These are phyloP conservation scores for Suhomyces kilbournensis DNA, from an alignment of 805 yeast species.

Conservation along the genomic window DNA sequence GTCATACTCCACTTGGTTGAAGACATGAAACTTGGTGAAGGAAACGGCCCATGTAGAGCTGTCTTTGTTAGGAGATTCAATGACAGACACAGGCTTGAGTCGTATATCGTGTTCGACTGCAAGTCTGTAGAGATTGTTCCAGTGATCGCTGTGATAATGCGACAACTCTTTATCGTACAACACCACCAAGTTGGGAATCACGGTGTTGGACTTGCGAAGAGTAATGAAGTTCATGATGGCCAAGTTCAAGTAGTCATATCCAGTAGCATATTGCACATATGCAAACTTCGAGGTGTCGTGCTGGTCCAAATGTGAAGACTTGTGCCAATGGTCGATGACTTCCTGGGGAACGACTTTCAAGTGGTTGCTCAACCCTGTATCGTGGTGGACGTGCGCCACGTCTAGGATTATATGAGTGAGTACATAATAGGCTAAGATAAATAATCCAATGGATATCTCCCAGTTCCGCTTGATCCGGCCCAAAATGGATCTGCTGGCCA, in stretches of 20 bases:
- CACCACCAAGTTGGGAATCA: slow-evolving; percentile 47
- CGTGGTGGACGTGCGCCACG: slow-evolving; percentile 9
- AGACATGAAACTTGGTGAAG: slow-evolving; percentile 54
- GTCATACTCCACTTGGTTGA: slow-evolving; percentile 48
- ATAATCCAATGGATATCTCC: slow-evolving; percentile 22
- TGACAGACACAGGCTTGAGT: slow-evolving; percentile 22
- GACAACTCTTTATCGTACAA: slow-evolving; percentile 28
- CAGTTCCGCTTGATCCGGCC: slow-evolving; percentile 14
- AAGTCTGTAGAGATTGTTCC: slow-evolving; percentile 9
- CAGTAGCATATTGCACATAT: slow-evolving; percentile 61
- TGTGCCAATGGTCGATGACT: slow-evolving; percentile 15
- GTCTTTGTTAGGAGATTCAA: slow-evolving; percentile 10
- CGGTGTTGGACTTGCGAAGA: slow-evolving; percentile 31
- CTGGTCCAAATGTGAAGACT: not conserved
- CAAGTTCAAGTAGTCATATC: slow-evolving; percentile 47
- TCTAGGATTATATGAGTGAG: slow-evolving; percentile 17
- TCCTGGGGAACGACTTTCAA: slow-evolving; percentile 24
- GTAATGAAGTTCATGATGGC: slow-evolving; percentile 45
- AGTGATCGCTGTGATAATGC: slow-evolving; percentile 9
- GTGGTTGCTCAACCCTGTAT: slow-evolving; percentile 12
- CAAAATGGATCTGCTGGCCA: not conserved
- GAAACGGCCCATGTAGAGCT: slow-evolving; percentile 46
- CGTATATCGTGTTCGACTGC: slow-evolving; percentile 21
- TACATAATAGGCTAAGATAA: slow-evolving; percentile 19
- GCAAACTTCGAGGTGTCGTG: slow-evolving; percentile 35